Evolutionary conservation across 164 flowering plant genomes (phyloP).

Genomic region (Stephania japonica): DNA sequence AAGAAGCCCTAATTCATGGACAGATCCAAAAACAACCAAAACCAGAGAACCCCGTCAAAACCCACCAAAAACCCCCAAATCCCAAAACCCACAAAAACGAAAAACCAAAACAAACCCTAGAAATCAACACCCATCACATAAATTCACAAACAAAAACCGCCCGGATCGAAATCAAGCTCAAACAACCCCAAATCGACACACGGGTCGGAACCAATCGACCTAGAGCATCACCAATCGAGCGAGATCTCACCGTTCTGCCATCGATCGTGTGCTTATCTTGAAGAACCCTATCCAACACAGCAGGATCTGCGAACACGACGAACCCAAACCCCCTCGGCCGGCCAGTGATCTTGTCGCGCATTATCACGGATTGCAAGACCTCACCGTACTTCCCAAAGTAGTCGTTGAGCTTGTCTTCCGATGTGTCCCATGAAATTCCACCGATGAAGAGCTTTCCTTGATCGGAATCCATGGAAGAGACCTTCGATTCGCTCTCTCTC

Average conservation of each 20-base stretch:
- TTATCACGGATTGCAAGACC: conserved; percentile 68
- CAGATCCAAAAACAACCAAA: not conserved
- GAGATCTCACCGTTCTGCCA: conserved; percentile 60
- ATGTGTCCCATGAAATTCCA: conserved; percentile 95
- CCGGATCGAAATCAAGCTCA: too few relatives aligned
- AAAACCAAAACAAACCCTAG: not conserved
- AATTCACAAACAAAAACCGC: too few relatives aligned
- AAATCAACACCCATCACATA: not conserved
- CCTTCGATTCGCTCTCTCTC: not conserved
- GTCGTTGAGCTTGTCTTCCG: conserved; percentile 72
- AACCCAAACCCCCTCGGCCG: conserved; percentile 74
- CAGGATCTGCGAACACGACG: conserved; percentile 66
- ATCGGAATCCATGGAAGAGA: conserved; percentile 73
- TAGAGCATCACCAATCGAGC: not conserved
- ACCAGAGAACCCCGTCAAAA: not conserved
- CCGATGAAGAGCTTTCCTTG: conserved; percentile 94
- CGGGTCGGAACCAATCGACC: not conserved
- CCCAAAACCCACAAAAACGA: not conserved
- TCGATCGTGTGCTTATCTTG: conserved; percentile 80
- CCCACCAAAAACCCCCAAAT: not conserved
- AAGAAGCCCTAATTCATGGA: not conserved
- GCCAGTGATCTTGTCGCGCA: conserved; percentile 67
- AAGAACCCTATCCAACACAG: conserved; percentile 66
- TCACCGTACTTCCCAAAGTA: conserved; percentile 76
- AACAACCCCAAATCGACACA: too few relatives aligned